Conservation (phyloP, 306 rosid genomes). For the Echinosophora koreensis region DNA sequence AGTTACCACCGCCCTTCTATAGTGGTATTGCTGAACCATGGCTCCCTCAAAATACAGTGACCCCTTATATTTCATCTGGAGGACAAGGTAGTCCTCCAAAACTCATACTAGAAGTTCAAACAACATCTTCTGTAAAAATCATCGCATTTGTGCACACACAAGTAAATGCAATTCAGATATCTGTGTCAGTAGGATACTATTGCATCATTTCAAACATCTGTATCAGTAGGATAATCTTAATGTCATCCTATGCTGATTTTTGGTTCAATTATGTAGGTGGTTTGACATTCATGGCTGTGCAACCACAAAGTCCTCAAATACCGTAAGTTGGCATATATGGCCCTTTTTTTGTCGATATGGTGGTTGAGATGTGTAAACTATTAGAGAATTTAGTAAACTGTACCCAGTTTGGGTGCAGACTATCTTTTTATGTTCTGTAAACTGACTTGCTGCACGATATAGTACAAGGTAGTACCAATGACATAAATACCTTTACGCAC, state of each 20-base stretch:
- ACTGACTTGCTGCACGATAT: too few species aligned
- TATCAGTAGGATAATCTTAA: constrained; percentile 7
- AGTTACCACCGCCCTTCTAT: constrained; percentile 56
- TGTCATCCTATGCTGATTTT: constrained; percentile 13
- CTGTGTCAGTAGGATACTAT: not conserved
- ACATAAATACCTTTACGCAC: too few species aligned
- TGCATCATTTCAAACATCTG: constrained; percentile 28
- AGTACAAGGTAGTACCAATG: too few species aligned
- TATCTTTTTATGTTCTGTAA: too few species aligned
- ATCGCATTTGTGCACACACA: constrained; percentile 23
- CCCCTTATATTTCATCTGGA: constrained; percentile 57
- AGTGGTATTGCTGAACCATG: constrained; percentile 68
- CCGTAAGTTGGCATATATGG: constrained; percentile 56
- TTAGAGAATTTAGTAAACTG: too few species aligned
- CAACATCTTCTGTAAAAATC: constrained; percentile 24
- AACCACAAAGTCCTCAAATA: constrained; percentile 63
- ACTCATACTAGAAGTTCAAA: constrained; percentile 25
- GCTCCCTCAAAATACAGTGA: constrained; percentile 59
- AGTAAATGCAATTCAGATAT: constrained; percentile 15
- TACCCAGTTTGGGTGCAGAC: too few species aligned
- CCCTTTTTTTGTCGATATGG: constrained; percentile 11
- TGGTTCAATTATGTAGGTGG: constrained; percentile 62
- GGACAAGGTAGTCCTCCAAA: constrained; percentile 65
- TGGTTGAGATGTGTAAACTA: constrained; percentile 23
- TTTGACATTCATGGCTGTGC: constrained; percentile 63